A percentile compares a stretch with the other conserved stretches of the same genome.
Evolutionary conservation across 75 land plant species (phyloP).

Genomic region (Pinus taeda): DNA sequence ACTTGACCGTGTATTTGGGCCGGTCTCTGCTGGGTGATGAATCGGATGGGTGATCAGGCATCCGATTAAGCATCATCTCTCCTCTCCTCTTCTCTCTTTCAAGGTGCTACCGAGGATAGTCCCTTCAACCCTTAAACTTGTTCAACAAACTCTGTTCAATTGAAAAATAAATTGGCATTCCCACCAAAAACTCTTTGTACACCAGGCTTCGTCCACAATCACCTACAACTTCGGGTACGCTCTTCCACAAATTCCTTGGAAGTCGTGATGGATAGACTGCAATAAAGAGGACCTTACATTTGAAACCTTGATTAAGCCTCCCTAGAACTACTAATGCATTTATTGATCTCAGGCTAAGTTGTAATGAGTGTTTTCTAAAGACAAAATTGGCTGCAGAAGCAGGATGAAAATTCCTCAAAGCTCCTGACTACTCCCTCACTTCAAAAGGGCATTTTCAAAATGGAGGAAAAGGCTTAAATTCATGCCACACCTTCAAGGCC

Average conservation of each 20-base stretch:
- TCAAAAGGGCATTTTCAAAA: no score
- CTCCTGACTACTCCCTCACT: neutral
- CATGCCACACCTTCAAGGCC: no score
- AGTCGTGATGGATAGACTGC: slow-evolving; percentile 1
- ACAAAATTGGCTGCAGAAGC: neutral
- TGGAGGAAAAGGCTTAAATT: no score
- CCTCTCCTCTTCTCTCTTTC: neutral
- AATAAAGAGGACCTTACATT: neutral
- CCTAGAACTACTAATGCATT: neutral
- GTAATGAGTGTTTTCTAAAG: neutral
- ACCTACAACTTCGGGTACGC: no score
- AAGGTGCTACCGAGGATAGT: neutral
- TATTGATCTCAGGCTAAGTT: neutral
- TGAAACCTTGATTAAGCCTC: neutral
- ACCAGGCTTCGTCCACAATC: neutral
- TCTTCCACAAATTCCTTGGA: neutral
- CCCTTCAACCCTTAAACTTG: neutral
- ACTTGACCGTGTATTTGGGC: neutral
- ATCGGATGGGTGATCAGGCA: slow-evolving; percentile 6
- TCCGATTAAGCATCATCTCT: slow-evolving; percentile 5
- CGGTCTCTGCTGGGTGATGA: neutral
- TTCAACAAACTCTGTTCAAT: neutral
- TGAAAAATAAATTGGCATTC: neutral
- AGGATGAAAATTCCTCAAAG: neutral
- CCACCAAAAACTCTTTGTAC: neutral